phyloP scores from a whole-genome alignment of 75 land plant species.

The Picea sitchensis region DNA sequence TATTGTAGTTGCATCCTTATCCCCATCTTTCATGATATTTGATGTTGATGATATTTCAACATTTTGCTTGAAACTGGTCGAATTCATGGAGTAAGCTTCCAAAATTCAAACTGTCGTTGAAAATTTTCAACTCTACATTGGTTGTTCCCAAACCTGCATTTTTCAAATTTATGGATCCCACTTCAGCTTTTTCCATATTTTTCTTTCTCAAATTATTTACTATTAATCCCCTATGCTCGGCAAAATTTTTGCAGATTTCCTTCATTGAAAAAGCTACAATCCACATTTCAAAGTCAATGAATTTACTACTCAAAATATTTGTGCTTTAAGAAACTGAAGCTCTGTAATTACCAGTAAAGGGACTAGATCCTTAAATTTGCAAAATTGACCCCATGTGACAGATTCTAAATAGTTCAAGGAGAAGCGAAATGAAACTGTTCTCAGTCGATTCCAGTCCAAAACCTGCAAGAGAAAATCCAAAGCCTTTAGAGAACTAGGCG shows the following conservation, averaged over 20 bases:
- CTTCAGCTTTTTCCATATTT: background rate
- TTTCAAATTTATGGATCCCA: slow-evolving; percentile 1
- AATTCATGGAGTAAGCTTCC: background rate
- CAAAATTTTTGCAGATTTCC: background rate
- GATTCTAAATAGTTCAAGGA: no score
- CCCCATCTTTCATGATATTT: background rate
- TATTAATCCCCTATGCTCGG: background rate
- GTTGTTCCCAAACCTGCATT: background rate
- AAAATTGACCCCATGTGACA: no score
- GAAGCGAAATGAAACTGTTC: no score
- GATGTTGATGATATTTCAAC: background rate
- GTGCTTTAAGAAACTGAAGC: background rate
- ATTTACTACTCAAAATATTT: background rate
- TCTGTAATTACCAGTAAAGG: no score
- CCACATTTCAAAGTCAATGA: background rate
- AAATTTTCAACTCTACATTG: background rate
- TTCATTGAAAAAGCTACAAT: slow-evolving; percentile 1
- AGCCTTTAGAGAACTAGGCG: no score
- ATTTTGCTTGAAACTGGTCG: background rate
- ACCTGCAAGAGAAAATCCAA: no score
- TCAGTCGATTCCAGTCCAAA: no score
- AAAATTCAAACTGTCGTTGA: background rate
- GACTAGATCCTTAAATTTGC: no score
- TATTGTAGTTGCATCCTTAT: slow-evolving; percentile 57
- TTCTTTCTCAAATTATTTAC: background rate